Evolutionary conservation across 164 flowering plant species (phyloP), one percentile per base, ranked within the genome.

Genomic region (Stephania yunnanensis): DNA sequence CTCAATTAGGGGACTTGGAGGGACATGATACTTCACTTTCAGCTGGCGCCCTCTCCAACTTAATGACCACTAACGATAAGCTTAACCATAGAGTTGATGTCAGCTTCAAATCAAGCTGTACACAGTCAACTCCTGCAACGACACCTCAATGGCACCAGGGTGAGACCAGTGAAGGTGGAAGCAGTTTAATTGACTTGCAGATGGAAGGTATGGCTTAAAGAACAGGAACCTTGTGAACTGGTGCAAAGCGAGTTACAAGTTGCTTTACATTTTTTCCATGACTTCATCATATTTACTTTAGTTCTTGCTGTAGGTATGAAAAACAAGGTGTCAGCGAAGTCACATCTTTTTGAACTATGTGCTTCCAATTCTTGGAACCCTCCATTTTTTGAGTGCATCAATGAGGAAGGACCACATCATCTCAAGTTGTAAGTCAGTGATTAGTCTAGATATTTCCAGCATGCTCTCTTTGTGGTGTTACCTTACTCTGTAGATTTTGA

Each of bases 361-460:
- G 83, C 89, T 72, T 84, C 83, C 42, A 88, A 90, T 71, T 81
- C 71, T 74, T 95, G 97, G 97, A 85, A 82, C 13, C 84, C 86
- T 25, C 99, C 98, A 15, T 1, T 11, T 6, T 91, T 87, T 77
- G 89, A 85, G 46, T 93, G 99, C 71, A 88, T 85, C 81, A 79
- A 81, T 25, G 98, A 93, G 81, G 90, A 87, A 73, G 99, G 99
- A 66, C 89, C 85, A 46, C 45, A 83, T 85, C 98, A 93, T 83
- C 61, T 83, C 71, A 93, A 83, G 79, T 63, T 72, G 99, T 95
- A 84, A 89, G 97, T 86, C 31, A 46, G 61, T 58, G 44, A 44
- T 68, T 29, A 19, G n/a, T 48, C 13, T 8, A 7, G 13, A 48
- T 48, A 12, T 8, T 48, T 48, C 53, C 2, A 10, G 42, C 42